Percentiles rank a stretch among this genome's conserved stretches.
These are phyloP conservation scores for Barnettozyma salicaria DNA, from an alignment of 805 yeast species.

Conservation along the genomic window DNA sequence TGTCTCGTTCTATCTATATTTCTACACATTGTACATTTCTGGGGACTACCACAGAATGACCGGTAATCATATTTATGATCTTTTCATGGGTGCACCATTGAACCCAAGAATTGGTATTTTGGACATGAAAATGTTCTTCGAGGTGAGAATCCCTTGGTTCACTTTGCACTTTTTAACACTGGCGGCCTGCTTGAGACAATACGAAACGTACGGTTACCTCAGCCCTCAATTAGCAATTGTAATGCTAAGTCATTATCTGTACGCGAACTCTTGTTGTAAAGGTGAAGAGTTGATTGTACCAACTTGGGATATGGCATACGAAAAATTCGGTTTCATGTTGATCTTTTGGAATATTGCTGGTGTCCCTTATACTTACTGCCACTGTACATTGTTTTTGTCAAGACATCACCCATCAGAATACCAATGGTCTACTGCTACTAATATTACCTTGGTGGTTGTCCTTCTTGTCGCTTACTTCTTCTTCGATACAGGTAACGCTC, in stretches of 20 bases:
- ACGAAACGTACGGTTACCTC: slow-evolving; percentile 72
- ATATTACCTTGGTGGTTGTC: slow-evolving; percentile 46
- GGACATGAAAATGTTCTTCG: slow-evolving; percentile 95
- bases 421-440: slow-evolving; percentile 60
- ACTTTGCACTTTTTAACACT: slow-evolving; percentile 72
- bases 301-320: slow-evolving; percentile 99
- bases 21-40: slow-evolving; percentile 56
- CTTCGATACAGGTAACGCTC: slow-evolving; percentile 93
- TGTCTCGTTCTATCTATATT: slow-evolving; percentile 63
- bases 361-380: slow-evolving; percentile 97
- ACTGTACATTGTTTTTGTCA: slow-evolving; percentile 77
- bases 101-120: slow-evolving; percentile 92
- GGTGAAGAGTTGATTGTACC: slow-evolving; percentile 98
- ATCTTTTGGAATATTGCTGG: slow-evolving; percentile 99
- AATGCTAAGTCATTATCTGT: slow-evolving; percentile 83
- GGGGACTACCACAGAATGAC: slow-evolving; percentile 87
- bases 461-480: slow-evolving; percentile 75
- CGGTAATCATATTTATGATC: slow-evolving; percentile 83
- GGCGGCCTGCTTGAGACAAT: slow-evolving; percentile 72
- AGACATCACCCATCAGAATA: slow-evolving; percentile 84
- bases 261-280: slow-evolving; percentile 95
- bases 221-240: slow-evolving; percentile 70
- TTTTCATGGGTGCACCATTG: slow-evolving; percentile 96
- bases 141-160: slow-evolving; percentile 96
- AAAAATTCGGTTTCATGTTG: slow-evolving; percentile 98